Base-by-base conservation (phyloP, 495 filamentous ascomycete genomes). In the Lophium mytilinum region DNA sequence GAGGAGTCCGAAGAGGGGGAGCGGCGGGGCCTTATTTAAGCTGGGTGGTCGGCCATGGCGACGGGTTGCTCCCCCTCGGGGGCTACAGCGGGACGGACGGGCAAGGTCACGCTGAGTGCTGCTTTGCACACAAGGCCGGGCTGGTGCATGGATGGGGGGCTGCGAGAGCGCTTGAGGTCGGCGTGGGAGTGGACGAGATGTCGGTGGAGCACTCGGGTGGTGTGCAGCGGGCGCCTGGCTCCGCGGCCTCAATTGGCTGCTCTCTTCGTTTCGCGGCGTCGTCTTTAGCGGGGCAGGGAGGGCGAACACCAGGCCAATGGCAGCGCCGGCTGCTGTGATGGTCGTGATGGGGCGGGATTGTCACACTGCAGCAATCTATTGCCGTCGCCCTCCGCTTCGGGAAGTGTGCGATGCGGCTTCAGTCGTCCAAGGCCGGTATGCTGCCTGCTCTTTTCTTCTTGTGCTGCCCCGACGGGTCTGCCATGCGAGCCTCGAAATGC, bases 1-100 rank as follows among this genome's bases (percentile, higher is more conserved):
- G 67, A 66, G 62, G 70, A 62, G 65, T 55, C 37, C 55, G 45
- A 57, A 52, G 54, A 58, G 36, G 58, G 52, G 58, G 57, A 50
- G 54, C 30, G 50, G 42, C 42, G 18, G 40, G 60, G 52, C 40
- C 49, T 50, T 57, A 57, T 62, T 66, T 56, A 62, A 66, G 59
- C 57, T 6, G 30, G 49, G 48, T 49, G 50, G 11, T 15, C 8
- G 15, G 50, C 15, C 24, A 19, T 34, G 21, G 42, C 19, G 36
- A 45, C 19, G 49, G 55, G 17, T 36, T 53, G 54, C 49, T 52
- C 42, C 45, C 53, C 56, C 53, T 57, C 49, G 53, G 52, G 42
- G 39, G 17, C 37, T 34, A 52, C 34, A 40, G 37, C 33, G 7
- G 49, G 24, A 52, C 15, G 36, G 49, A 17, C 14, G 24, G 4